A percentile compares a stretch with the other conserved stretches of the same genome.
Conservation (phyloP, 768 basidiomycete species). For the Royoungia palumana region DNA sequence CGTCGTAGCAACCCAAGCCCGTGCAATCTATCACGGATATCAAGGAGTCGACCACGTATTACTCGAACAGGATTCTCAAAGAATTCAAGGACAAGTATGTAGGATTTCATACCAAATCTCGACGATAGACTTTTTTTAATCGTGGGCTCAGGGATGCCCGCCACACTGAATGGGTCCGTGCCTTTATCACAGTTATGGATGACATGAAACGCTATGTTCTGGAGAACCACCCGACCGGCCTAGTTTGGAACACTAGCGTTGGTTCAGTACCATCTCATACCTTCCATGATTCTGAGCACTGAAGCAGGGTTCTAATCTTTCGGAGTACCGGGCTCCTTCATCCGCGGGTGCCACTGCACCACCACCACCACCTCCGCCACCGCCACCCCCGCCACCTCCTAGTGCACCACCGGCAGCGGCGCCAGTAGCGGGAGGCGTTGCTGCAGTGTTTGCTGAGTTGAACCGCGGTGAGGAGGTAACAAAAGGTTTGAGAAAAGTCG, state of each 20-base stretch:
- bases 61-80: conserved; percentile 85
- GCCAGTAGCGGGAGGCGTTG: conserved; percentile 53
- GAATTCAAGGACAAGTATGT: conserved; percentile 90
- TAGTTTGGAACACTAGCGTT: conserved; percentile 86
- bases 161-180: conserved; percentile 85
- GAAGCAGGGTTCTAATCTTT: conserved; percentile 52
- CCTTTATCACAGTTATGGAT: conserved; percentile 68
- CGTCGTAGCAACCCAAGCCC: conserved; percentile 64
- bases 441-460: conserved; percentile 85
- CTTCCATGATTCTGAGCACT: neutral
- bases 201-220: conserved; percentile 78
- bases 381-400: conserved; percentile 52
- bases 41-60: conserved; percentile 86
- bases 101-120: neutral
- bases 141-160: conserved; percentile 64
- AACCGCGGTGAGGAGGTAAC: conserved; percentile 91
- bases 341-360: conserved; percentile 28
- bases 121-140: conserved; percentile 4
- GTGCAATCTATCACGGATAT: conserved; percentile 74
- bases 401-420: conserved; percentile 38
- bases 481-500: conserved; percentile 87
- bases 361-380: conserved; percentile 45
- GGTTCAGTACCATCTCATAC: conserved; percentile 9
- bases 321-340: conserved; percentile 46
- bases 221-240: conserved; percentile 81